A percentile compares a stretch with the other conserved stretches of the same genome.
Evolutionary conservation across 1,284 basidiomycete species (phyloP).

Genomic region (Rhodofomes roseus): DNA sequence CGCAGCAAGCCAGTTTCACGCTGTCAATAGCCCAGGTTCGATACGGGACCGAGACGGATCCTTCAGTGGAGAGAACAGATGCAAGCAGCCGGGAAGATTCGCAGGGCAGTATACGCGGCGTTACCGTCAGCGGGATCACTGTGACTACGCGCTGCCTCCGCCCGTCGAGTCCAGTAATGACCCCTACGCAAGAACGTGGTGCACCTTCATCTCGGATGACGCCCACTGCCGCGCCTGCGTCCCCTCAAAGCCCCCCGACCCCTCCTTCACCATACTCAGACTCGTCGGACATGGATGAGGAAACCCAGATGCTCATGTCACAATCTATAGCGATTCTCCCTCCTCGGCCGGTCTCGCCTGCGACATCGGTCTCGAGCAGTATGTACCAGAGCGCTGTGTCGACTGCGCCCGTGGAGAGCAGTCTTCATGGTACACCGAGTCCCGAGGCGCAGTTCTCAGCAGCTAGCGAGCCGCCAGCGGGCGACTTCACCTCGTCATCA

Average conservation of each 20-base stretch:
- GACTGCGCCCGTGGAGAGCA: slow-evolving; percentile 20
- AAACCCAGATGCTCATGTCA: slow-evolving; percentile 64
- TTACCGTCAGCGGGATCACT: slow-evolving; percentile 48
- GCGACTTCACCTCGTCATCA: not conserved
- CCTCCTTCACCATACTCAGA: slow-evolving; percentile 33
- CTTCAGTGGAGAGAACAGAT: slow-evolving; percentile 4
- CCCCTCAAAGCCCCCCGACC: slow-evolving; percentile 7
- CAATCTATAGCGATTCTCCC: slow-evolving; percentile 65
- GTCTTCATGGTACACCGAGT: slow-evolving; percentile 10
- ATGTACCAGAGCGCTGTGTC: slow-evolving; percentile 77
- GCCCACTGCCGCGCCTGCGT: not conserved
- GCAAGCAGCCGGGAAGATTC: not conserved
- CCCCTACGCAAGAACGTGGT: slow-evolving; percentile 2
- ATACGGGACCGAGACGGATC: slow-evolving; percentile 45
- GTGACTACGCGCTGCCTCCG: slow-evolving; percentile 42
- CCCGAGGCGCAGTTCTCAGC: not conserved
- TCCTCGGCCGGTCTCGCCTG: slow-evolving; percentile 39
- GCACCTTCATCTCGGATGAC: not conserved
- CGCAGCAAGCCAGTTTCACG: slow-evolving; percentile 57
- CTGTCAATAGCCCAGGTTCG: slow-evolving; percentile 53
- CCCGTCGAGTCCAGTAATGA: slow-evolving; percentile 19
- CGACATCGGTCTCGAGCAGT: slow-evolving; percentile 32
- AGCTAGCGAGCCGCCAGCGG: not conserved
- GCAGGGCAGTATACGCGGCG: slow-evolving; percentile 38
- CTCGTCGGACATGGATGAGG: slow-evolving; percentile 56